phyloP scores from a whole-genome alignment of 129 eudicot genomes.

The Cynara cardunculus region DNA sequence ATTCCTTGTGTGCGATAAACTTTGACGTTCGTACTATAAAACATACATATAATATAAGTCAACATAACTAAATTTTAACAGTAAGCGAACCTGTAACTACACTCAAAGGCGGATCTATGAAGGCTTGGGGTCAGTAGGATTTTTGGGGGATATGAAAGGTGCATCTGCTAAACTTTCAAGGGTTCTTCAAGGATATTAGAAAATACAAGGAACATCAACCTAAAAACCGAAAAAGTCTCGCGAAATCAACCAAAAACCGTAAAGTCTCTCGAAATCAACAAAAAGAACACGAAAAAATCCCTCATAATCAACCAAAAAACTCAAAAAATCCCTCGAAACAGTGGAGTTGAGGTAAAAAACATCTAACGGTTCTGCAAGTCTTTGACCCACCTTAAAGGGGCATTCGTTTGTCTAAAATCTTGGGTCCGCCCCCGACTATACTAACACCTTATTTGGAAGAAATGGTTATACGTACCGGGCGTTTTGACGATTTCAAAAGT shows the following conservation, averaged over 20 bases:
- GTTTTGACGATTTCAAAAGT: slow-evolving; percentile 57
- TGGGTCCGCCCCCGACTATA: neutral
- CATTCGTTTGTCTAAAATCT: too few relatives aligned
- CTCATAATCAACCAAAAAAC: neutral
- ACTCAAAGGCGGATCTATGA: neutral
- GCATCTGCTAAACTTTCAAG: neutral
- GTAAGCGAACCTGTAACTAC: neutral
- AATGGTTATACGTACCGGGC: slow-evolving; percentile 43
- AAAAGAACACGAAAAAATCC: neutral
- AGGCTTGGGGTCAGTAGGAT: neutral
- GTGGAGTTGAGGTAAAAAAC: neutral
- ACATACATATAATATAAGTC: neutral
- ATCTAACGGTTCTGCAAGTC: neutral
- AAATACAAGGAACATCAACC: neutral
- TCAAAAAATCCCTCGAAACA: neutral
- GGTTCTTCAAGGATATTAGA: neutral
- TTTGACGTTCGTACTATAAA: slow-evolving; percentile 41
- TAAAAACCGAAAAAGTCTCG: neutral
- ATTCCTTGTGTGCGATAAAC: slow-evolving; percentile 42
- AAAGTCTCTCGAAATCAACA: too few relatives aligned
- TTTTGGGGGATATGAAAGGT: neutral
- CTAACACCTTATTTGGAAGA: neutral
- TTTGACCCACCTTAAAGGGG: neutral
- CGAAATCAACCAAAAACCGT: neutral
- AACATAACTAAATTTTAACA: neutral